These are phyloP conservation scores for Cystobasidiopsis lactophilus DNA, from an alignment of 768 basidiomycete genomes.

Conservation along the genomic window DNA sequence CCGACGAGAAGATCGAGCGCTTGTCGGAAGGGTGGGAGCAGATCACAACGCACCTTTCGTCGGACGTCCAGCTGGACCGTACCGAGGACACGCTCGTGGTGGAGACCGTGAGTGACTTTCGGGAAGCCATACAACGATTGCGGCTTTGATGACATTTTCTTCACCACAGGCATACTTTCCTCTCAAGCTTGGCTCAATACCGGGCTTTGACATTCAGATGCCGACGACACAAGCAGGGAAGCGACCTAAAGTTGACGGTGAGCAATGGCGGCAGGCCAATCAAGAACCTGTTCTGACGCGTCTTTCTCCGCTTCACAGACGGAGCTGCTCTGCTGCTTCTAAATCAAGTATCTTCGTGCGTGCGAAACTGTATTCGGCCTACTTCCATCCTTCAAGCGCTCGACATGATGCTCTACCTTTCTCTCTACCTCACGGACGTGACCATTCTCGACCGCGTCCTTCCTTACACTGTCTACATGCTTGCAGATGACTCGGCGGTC, in stretches of 20 bases:
- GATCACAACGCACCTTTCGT: too few relatives aligned
- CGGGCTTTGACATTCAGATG: neutral
- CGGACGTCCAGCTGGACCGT: too few relatives aligned
- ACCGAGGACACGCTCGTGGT: too few relatives aligned
- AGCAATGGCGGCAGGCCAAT: neutral
- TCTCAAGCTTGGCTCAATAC: neutral
- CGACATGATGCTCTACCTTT: slow-evolving; percentile 62
- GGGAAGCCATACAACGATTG: too few relatives aligned
- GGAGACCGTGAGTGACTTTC: too few relatives aligned
- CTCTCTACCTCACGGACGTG: slow-evolving; percentile 69
- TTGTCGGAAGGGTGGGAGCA: slow-evolving; percentile 58
- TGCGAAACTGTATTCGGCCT: slow-evolving; percentile 66
- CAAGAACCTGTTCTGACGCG: neutral
- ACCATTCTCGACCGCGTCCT: slow-evolving; percentile 82
- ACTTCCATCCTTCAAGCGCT: slow-evolving; percentile 66
- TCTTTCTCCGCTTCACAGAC: slow-evolving; percentile 35
- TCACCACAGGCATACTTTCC: slow-evolving; percentile 1
- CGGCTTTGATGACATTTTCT: too few relatives aligned
- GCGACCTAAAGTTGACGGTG: slow-evolving; percentile 43
- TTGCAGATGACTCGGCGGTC: slow-evolving; percentile 61
- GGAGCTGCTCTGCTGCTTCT: slow-evolving; percentile 75
- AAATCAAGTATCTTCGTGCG: slow-evolving; percentile 63
- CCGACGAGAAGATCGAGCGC: slow-evolving; percentile 61
- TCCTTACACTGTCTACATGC: slow-evolving; percentile 69
- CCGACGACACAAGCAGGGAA: slow-evolving; percentile 10